Evolutionary conservation across 768 basidiomycete species (phyloP), one percentile per base, ranked within the genome.

Genomic region (Psilocybe sp.): DNA sequence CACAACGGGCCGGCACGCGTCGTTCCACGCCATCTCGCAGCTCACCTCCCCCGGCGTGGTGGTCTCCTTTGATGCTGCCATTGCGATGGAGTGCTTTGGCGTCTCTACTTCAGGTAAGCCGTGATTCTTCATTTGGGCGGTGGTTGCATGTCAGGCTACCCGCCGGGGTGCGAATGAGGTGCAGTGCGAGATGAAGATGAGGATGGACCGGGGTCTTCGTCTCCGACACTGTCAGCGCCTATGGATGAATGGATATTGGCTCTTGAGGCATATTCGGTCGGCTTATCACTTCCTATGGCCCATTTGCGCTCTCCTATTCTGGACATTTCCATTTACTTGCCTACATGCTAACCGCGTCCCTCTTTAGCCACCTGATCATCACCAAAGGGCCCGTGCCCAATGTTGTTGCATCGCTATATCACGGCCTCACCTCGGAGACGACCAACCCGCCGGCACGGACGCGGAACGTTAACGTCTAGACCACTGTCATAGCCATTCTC

Each of bases 81-180:
- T 98, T 58, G 93, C 93, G 9, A 87, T 85, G 65, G 98, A 98
- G 65, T 98, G 96, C 66, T 97, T 97, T 63, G 96, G 96, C n/a
- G 96, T 98, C 3, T 92, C 91, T 33, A 85, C n/a, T n/a, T 95
- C 59, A 93, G 92, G 81, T 92, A 69, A 40, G 79, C 7, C 4
- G 3, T 28, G 4, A 7, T n/a, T 4, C 23, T 7, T 28, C 23
- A 28, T 28, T n/a, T 28, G 23, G 23, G 23, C 7, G 23, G 23
- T 28, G 23, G 7, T 28, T 28, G 23, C 23, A 28, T 28, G 3
- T 28, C 23, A 7, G 23, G 23, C 7, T 4, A 3, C 7, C 7
- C 7, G 23, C 23, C 23, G 23, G 7, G 23, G 4, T 28, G 23
- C 4, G 7, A 28, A 28, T 28, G 23, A 28, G 7, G 23, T 7